A percentile compares a stretch with the other conserved stretches of the same genome.
phyloP scores from a whole-genome alignment of 1,284 basidiomycete species.

The Ceratobasidium sp. region DNA sequence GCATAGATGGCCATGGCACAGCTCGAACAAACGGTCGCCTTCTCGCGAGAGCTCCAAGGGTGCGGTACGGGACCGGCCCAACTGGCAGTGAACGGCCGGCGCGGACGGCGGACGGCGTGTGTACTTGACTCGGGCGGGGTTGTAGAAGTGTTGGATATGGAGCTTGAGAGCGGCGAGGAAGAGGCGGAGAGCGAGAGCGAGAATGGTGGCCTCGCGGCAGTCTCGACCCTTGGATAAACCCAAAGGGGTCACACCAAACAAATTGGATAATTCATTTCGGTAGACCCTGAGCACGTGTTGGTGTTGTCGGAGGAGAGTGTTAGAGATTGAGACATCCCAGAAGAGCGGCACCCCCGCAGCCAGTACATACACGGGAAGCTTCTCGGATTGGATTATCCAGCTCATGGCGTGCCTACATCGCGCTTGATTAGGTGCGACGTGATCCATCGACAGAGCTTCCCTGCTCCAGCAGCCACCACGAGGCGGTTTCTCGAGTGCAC shows the following conservation, averaged over 20 bases:
- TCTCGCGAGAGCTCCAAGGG: slow-evolving; percentile 54
- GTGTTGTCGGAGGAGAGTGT: slow-evolving; percentile 49
- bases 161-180: slow-evolving; percentile 55
- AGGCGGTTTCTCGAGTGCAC: slow-evolving; percentile 23
- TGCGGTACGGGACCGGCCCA: slow-evolving; percentile 59
- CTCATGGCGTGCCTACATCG: slow-evolving; percentile 26
- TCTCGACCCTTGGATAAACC: slow-evolving; percentile 29
- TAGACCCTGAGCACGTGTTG: slow-evolving; percentile 18
- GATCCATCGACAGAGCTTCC: too few relatives aligned
- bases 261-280: slow-evolving; percentile 31
- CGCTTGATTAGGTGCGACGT: slow-evolving; percentile 30
- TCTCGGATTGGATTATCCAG: slow-evolving; percentile 23
- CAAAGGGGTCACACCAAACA: too few relatives aligned
- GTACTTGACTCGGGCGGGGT: slow-evolving; percentile 67
- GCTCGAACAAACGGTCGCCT: slow-evolving; percentile 38
- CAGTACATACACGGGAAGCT: slow-evolving; percentile 38
- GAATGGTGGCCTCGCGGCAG: slow-evolving; percentile 41
- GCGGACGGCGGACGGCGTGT: slow-evolving; percentile 73
- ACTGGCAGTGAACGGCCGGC: slow-evolving; percentile 73
- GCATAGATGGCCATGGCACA: slow-evolving; percentile 16
- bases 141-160: slow-evolving; percentile 77
- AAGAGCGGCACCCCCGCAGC: slow-evolving; percentile 21
- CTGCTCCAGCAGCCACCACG: too few relatives aligned
- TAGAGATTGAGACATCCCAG: slow-evolving; percentile 45
- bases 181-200: slow-evolving; percentile 55